Conservation (phyloP, 164 flowering plant genomes). For the Aristolochia fimbriata region DNA sequence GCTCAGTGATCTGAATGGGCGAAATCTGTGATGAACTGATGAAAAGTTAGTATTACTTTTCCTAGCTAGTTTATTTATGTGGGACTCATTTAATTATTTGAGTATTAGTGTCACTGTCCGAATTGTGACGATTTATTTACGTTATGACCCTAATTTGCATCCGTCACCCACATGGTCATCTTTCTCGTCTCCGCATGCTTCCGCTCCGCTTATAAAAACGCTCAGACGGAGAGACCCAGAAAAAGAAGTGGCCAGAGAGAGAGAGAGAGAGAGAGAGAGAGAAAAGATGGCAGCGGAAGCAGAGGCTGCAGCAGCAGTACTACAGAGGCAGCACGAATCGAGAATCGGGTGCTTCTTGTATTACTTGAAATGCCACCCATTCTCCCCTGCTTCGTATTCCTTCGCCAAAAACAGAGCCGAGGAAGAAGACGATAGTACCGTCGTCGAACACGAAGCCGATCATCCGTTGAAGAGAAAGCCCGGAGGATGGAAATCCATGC, state of each 20-base stretch:
- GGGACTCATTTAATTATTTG: too few relatives aligned
- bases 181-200: neutral
- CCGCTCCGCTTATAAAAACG: neutral
- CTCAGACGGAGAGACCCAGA: too few relatives aligned
- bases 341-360: conserved; percentile 1
- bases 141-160: neutral
- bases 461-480: conserved; percentile 12
- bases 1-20: too few relatives aligned
- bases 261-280: neutral
- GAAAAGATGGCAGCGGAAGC: neutral
- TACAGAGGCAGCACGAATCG: conserved; percentile 1
- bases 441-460: neutral
- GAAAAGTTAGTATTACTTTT: too few relatives aligned
- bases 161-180: conserved; percentile 2
- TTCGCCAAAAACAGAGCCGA: neutral
- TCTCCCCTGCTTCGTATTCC: neutral
- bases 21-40: too few relatives aligned
- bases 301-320: neutral
- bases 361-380: conserved; percentile 8
- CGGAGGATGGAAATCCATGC: conserved; percentile 39
- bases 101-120: too few relatives aligned
- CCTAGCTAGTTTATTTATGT: too few relatives aligned
- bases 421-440: neutral
- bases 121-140: neutral
- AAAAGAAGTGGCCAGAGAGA: neutral